Base-by-base conservation (phyloP, 495 filamentous ascomycete genomes). In the Talaromyces adpressus region DNA sequence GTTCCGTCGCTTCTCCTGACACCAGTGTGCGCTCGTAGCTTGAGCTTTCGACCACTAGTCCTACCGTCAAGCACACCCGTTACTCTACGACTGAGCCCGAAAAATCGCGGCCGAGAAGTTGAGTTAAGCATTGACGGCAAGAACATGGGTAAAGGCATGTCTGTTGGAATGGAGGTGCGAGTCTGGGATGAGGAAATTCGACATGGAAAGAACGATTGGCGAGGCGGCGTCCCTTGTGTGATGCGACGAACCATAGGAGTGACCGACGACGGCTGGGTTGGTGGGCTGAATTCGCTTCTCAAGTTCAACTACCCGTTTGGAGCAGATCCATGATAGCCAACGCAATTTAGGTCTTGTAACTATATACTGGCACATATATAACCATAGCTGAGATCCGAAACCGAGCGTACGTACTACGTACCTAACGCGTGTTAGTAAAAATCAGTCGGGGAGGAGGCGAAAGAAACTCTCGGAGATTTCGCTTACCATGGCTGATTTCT, bases 261-360 rank as follows among this genome's bases (percentile, higher is more conserved):
- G 2, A 76, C 81, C 23, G 86, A 88, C 66, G 94, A 98, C 72
- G 91, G 91, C 14, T 98, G 95, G 95, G 94, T 98, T 16, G 94
- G 93, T 1, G 94, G 95, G 6, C 74, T 98, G 74, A 98, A 97
- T 75, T 91, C 91, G 57, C 71, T 98, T 68, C 77, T 98, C 69
- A 98, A 98, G 77, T 98, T 98, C 69, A 98, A 98, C 72, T 89
- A 97, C 77, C 92, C 95, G 3, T 97, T 98, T 79, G 94, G 94
- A 0, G 91, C 96, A 70, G 81, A 88, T 61, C 67, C 67, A 22
- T 71, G 65, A 68, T 12, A 30, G 49, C n/a, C 49, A 5, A 25
- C 49, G 51, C 11, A 23, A 6, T 22, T 23, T 53, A 12, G 20
- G 0, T 22, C 51, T 69, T 69, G 60, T 72, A 71, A 64, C 71